Percentiles rank a stretch among this genome's conserved stretches.
Conservation (phyloP, 495 filamentous ascomycete genomes). For the Elasticomyces elasticus region DNA sequence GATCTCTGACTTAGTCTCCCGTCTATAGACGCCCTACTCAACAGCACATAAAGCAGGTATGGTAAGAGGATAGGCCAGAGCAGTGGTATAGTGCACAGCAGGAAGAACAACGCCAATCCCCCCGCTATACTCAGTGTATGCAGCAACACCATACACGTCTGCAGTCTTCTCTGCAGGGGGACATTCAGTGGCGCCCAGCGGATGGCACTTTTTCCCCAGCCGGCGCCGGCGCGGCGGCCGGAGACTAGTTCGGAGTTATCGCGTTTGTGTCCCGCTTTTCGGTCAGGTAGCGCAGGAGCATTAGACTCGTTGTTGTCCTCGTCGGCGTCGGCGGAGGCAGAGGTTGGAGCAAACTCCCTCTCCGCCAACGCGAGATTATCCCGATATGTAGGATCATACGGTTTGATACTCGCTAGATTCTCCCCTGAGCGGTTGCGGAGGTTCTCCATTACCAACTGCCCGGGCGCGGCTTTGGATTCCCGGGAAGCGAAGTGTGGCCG, state of each 20-base stretch:
- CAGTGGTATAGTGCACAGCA: conserved; percentile 79
- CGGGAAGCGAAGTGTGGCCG: not conserved
- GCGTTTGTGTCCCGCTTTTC: not conserved
- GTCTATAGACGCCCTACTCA: conserved; percentile 63
- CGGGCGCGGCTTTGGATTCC: not conserved
- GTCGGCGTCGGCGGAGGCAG: too few relatives aligned
- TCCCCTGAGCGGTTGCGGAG: conserved; percentile 16
- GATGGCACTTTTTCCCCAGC: conserved; percentile 41
- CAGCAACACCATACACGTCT: conserved; percentile 74
- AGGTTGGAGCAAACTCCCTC: too few relatives aligned
- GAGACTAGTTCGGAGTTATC: conserved; percentile 21
- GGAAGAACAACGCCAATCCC: conserved; percentile 74
- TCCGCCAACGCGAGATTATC: conserved; percentile 1
- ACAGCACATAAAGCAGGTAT: conserved; percentile 74
- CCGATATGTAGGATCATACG: conserved; percentile 2
- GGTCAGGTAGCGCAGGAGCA: not conserved
- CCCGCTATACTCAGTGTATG: conserved; percentile 76
- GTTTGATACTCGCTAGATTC: conserved; percentile 17
- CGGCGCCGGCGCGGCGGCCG: conserved; percentile 30
- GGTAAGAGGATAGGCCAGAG: conserved; percentile 87
- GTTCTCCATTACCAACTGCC: conserved; percentile 19
- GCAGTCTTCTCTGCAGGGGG: conserved; percentile 72
- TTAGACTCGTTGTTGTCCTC: conserved; percentile 1
- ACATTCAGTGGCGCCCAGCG: conserved; percentile 83
- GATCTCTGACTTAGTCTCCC: conserved; percentile 66